Evolutionary conservation across 495 filamentous ascomycete species (phyloP).

Genomic region (Penicillium egyptiacum): DNA sequence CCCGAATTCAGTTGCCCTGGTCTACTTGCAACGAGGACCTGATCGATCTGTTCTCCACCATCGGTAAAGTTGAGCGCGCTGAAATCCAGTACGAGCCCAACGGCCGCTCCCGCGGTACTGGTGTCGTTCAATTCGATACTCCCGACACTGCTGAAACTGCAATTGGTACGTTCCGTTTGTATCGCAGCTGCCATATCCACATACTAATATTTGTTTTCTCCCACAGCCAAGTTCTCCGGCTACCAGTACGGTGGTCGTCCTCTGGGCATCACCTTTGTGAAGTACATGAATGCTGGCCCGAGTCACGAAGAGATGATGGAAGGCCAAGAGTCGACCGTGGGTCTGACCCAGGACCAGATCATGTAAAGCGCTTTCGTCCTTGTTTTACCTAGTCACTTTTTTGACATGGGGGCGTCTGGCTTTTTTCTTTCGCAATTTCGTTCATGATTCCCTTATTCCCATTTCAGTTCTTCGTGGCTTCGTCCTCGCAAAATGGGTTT

Average conservation of each 20-base stretch:
- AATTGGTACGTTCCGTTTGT: slow-evolving; percentile 58
- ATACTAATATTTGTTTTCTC: slow-evolving; percentile 18
- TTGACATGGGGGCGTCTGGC: slow-evolving; percentile 6
- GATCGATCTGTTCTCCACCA: slow-evolving; percentile 93
- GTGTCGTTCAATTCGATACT: slow-evolving; percentile 89
- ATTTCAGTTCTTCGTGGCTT: slow-evolving; percentile 13
- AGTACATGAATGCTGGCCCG: slow-evolving; percentile 70
- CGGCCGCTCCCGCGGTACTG: slow-evolving; percentile 90
- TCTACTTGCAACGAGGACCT: slow-evolving; percentile 98
- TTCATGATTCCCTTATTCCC: slow-evolving; percentile 33
- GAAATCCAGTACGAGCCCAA: slow-evolving; percentile 99
- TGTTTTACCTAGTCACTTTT: slow-evolving; percentile 12
- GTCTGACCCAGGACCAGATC: slow-evolving; percentile 93
- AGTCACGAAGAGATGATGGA: slow-evolving; percentile 78
- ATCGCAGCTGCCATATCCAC: not conserved
- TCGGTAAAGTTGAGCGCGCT: slow-evolving; percentile 94
- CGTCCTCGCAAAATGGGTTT: slow-evolving; percentile 10
- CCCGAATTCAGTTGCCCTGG: slow-evolving; percentile 76
- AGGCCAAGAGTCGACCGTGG: slow-evolving; percentile 65
- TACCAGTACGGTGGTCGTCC: slow-evolving; percentile 97
- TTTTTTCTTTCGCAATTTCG: slow-evolving; percentile 6
- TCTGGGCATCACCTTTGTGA: slow-evolving; percentile 87
- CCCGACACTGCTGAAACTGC: slow-evolving; percentile 85
- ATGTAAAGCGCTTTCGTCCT: slow-evolving; percentile 59
- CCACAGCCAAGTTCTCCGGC: slow-evolving; percentile 84